phyloP scores from a whole-genome alignment of 2,329 filamentous ascomycete genomes.

The Xenosphaeropsis pyriputrescens region DNA sequence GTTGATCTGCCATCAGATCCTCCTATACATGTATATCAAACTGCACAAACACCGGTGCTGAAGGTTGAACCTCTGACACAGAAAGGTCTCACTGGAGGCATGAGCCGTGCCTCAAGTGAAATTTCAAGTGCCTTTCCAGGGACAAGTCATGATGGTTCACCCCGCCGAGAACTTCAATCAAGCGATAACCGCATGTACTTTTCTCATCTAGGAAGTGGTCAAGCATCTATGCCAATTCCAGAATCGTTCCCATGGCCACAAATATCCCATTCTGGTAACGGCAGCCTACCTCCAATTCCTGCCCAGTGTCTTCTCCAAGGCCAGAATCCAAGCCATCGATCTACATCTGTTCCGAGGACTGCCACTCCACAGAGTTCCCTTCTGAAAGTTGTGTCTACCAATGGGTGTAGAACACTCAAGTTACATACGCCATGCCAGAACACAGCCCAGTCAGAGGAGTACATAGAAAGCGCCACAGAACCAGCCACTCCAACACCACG shows the following conservation, averaged over 20 bases:
- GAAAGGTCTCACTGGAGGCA: not conserved
- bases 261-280: no score
- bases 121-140: not conserved
- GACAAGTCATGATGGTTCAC: not conserved
- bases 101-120: slow-evolving; percentile 1
- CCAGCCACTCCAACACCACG: slow-evolving; percentile 1
- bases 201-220: no score
- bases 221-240: no score
- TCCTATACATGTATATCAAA: slow-evolving; percentile 3
- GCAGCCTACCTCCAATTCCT: slow-evolving; percentile 17
- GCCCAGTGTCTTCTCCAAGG: slow-evolving; percentile 18
- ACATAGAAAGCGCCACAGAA: slow-evolving; percentile 2
- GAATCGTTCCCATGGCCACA: no score
- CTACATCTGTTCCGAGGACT: no score
- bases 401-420: no score
- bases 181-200: no score
- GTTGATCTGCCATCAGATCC: slow-evolving; percentile 2
- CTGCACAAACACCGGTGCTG: not conserved
- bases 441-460: not conserved
- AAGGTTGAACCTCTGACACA: not conserved
- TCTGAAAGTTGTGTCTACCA: no score
- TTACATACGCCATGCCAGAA: not conserved
- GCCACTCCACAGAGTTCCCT: no score
- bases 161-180: not conserved
- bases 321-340: no score